Base-by-base conservation (phyloP, 495 filamentous ascomycete species). In the Filosporella fistucella region DNA sequence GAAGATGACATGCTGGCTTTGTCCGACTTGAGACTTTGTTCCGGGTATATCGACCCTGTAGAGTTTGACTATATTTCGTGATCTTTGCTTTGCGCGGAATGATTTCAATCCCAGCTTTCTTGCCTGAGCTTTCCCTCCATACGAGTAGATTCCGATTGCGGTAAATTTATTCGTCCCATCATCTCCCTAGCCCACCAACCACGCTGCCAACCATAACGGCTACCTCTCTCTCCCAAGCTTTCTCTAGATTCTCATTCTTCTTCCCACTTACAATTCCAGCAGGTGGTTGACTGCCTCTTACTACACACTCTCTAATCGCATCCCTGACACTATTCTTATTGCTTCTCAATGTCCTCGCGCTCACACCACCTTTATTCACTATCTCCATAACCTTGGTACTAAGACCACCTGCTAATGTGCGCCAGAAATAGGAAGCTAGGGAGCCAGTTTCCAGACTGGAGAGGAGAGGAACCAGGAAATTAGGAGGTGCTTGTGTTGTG, bases 141-240 rank as follows among this genome's bases (percentile, higher is more conserved):
- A n/a, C n/a, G n/a, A n/a, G n/a, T n/a, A n/a, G n/a, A n/a, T n/a
- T n/a, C n/a, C n/a, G n/a, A n/a, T n/a, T n/a, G n/a, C n/a, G n/a
- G n/a, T n/a, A n/a, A n/a, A n/a, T n/a, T n/a, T n/a, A 32, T 32
- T n/a, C 16, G n/a, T n/a, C n/a, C n/a, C n/a, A n/a, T 58, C 46
- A 59, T n/a, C 56, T 54, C 21, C 58, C 58, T 35, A 61, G 44
- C 25, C 35, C 14, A n/a, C 59, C 59, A 13, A 76, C 61, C 0
- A 95, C 78, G 35, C 84, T 81, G 45, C 86, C 83, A 42, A 95
- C 86, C 90, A 98, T 96, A 26, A 98, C 91, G 5, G 91, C 91
- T 22, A 91, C 85, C 67, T 96, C 93, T 45, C 91, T 78, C 60
- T 97, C 94, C 84, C 89, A 96, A 42, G 72, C 76, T 30, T 45